These are phyloP conservation scores for Syncephalastrum racemosum DNA, from an alignment of 371 early-diverging fungal genomes.

Conservation along the genomic window DNA sequence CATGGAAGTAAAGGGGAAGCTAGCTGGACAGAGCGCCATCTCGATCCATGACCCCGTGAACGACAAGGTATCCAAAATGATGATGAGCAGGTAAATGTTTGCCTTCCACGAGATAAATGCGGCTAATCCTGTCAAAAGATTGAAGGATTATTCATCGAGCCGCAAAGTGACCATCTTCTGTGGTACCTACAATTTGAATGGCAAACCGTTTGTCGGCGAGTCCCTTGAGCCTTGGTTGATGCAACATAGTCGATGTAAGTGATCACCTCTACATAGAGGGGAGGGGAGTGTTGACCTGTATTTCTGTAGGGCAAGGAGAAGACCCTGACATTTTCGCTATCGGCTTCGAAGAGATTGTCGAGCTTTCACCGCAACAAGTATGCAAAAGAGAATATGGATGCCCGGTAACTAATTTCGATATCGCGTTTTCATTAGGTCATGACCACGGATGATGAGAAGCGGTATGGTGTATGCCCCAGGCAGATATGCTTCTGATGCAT, in stretches of 20 bases:
- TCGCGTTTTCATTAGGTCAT: conserved; percentile 41
- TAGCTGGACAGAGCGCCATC: conserved; percentile 53
- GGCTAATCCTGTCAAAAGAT: conserved; percentile 16
- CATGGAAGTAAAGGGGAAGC: conserved; percentile 48
- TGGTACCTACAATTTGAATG: conserved; percentile 94
- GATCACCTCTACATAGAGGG: not conserved
- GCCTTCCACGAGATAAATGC: not conserved
- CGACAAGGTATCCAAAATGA: conserved; percentile 54
- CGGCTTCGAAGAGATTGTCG: conserved; percentile 95
- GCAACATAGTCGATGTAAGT: conserved; percentile 48
- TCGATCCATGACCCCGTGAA: conserved; percentile 63
- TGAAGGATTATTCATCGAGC: conserved; percentile 55
- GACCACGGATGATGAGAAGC: conserved; percentile 72
- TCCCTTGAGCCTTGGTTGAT: conserved; percentile 67
- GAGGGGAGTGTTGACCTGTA: not conserved
- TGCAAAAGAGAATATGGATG: not conserved
- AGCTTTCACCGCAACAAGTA: conserved; percentile 80
- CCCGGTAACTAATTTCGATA: too few relatives aligned
- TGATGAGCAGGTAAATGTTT: conserved; percentile 43
- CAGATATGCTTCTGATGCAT: not conserved
- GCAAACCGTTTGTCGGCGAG: conserved; percentile 68
- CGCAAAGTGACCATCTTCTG: conserved; percentile 63
- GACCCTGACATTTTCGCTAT: conserved; percentile 85
- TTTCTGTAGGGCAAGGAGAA: conserved; percentile 26
- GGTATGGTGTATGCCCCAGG: conserved; percentile 18